Evolutionary conservation across 2,329 filamentous ascomycete species (phyloP).

Genomic region (Neoarthrinium moseri): DNA sequence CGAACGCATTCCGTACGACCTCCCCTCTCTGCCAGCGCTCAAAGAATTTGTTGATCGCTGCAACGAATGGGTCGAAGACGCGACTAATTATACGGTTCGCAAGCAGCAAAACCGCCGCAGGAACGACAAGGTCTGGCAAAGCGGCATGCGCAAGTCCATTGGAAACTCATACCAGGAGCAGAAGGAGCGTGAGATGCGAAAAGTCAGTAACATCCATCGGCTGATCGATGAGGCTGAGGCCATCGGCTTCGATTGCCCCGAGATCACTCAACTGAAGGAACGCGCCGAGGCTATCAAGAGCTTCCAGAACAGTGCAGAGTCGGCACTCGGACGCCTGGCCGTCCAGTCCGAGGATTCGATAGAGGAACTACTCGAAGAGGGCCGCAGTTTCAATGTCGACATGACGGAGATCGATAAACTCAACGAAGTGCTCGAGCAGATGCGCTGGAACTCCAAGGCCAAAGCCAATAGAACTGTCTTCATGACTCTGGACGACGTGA

Average conservation of each 20-base stretch:
- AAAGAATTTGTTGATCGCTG: conserved; percentile 91
- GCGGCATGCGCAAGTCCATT: conserved; percentile 68
- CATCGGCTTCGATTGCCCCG: conserved; percentile 89
- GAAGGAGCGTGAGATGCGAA: conserved; percentile 86
- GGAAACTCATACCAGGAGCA: conserved; percentile 57
- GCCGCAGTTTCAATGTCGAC: conserved; percentile 86
- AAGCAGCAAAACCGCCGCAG: conserved; percentile 98
- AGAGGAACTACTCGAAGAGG: conserved; percentile 87
- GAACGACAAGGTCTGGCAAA: conserved; percentile 84
- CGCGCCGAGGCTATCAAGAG: conserved; percentile 79
- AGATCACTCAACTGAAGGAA: conserved; percentile 83
- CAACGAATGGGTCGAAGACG: conserved; percentile 97
- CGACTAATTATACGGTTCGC: conserved; percentile 90
- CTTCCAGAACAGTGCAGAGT: conserved; percentile 76
- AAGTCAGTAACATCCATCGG: conserved; percentile 83
- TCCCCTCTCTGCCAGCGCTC: conserved; percentile 78
- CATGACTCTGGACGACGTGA: conserved; percentile 75
- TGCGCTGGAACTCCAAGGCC: conserved; percentile 85
- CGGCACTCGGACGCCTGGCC: conserved; percentile 65
- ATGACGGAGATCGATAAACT: conserved; percentile 84
- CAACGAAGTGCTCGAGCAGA: conserved; percentile 76
- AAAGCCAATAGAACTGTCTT: conserved; percentile 61
- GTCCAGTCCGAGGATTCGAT: conserved; percentile 69
- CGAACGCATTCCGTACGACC: conserved; percentile 90
- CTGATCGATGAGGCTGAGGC: conserved; percentile 81